Evolutionary conservation across 768 basidiomycete genomes (phyloP).

Genomic region (Tulasnella sp.): DNA sequence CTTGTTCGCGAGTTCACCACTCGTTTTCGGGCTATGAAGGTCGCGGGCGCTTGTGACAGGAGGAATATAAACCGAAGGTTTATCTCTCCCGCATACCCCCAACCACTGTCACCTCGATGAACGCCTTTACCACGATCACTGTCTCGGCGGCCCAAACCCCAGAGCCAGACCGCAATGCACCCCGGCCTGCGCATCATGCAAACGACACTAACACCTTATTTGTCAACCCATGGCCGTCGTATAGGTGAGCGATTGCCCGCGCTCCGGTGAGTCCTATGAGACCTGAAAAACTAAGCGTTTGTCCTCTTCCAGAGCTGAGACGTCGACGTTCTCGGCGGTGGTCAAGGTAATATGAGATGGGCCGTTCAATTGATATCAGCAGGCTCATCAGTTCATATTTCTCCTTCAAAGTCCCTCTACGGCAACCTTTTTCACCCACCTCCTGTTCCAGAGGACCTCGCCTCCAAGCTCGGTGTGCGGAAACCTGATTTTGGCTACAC

Average conservation of each 20-base stretch:
- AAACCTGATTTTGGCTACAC: slow-evolving; percentile 27
- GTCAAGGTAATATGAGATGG: background rate
- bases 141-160: background rate
- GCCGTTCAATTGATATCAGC: background rate
- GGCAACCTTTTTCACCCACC: background rate
- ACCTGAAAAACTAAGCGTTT: background rate
- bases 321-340: background rate
- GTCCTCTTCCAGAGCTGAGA: background rate
- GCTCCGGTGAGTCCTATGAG: background rate
- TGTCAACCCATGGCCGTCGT: slow-evolving; percentile 25
- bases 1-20: no score
- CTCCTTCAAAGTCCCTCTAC: background rate
- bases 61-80: no score
- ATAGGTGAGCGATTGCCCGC: background rate
- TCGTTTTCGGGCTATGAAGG: no score
- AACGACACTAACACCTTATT: slow-evolving; percentile 18
- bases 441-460: slow-evolving; percentile 17
- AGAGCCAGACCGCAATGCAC: background rate
- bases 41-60: no score
- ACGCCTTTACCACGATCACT: background rate
- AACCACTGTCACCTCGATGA: no score
- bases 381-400: background rate
- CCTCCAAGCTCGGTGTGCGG: slow-evolving; percentile 19
- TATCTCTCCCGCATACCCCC: no score
- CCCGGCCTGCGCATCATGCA: slow-evolving; percentile 17